Percentiles rank a stretch among this genome's conserved stretches.
phyloP scores from a whole-genome alignment of 306 rosid species.

The cucumber (Cucumis sativus) region DNA sequence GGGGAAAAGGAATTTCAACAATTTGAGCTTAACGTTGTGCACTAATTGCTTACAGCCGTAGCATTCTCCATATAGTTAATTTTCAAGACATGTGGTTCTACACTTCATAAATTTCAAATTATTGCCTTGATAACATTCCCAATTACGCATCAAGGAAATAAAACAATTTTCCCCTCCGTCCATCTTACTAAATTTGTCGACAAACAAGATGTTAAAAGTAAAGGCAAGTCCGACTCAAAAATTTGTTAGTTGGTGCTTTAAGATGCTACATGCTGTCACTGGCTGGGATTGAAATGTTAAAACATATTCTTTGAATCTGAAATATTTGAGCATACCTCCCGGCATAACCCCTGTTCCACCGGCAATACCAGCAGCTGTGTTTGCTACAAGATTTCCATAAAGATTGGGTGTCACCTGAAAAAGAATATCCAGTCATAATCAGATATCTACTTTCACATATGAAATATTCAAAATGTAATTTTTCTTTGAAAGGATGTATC shows the following conservation, averaged over 20 bases:
- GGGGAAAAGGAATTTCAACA: not conserved
- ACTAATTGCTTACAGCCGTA: not conserved
- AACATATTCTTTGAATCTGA: not conserved
- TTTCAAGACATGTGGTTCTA: not conserved
- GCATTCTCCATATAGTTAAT: not conserved
- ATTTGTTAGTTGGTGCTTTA: not conserved
- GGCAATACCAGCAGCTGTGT: slow-evolving; percentile 96
- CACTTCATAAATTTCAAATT: not conserved
- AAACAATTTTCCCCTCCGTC: not conserved
- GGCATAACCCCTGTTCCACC: slow-evolving; percentile 99
- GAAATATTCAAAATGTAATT: not conserved
- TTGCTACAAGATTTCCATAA: slow-evolving; percentile 91
- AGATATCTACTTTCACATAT: not conserved
- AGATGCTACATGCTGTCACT: not conserved
- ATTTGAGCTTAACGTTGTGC: not conserved
- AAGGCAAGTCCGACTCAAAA: not conserved
- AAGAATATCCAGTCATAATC: slow-evolving; percentile 12
- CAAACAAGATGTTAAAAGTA: not conserved
- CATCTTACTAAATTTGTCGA: not conserved
- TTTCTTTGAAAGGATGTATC: not conserved
- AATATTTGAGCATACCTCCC: slow-evolving; percentile 44
- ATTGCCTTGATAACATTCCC: not conserved
- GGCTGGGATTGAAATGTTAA: not conserved
- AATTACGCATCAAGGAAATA: not conserved
- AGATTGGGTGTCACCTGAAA: slow-evolving; percentile 93